Base-by-base conservation (phyloP, 495 filamentous ascomycete genomes). In the Xylaria castorea region DNA sequence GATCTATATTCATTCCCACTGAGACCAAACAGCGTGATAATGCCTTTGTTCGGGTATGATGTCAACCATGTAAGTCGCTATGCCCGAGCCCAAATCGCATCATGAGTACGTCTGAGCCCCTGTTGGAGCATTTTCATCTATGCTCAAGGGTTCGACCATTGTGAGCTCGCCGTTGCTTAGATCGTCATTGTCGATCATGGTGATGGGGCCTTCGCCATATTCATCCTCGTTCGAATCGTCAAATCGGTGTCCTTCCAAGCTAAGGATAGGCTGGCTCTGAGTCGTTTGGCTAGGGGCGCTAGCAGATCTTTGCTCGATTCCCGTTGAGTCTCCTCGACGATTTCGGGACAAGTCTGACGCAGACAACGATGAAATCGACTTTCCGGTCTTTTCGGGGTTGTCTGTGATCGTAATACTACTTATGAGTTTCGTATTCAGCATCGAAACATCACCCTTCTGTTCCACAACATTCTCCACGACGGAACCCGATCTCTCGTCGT, bases 401-500 rank as follows among this genome's bases (percentile, higher is more conserved):
- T 1, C 12, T 22, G 55, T 44, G 16, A 14, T 32, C 1, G 46
- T 44, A 14, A 72, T 34, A 1, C 73, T 72, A 0, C 9, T 1
- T 27, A 16, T 42, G 8, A 83, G 74, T 36, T 84, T 80, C 16
- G 75, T 81, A 42, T 84, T 80, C 60, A 84, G 79, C 9, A 83
- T 77, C 22, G 81, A 81, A 1, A 82, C 80, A 53, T 82, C 75
- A n/a, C 78, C 79, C 72, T 89, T 85, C 66, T 88, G 85, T 27
- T 85, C 80, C 30, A 77, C 75, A n/a, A 85, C 82, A 67, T 85
- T 82, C 57, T 84, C 75, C 22, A 69, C 75, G 4, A 32, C 27
- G 27, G 73, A 73, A 44, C 73, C 71, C n/a, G 71, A 76, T 46
- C 75, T 77, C 66, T 76, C 73, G 30, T 75, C 72, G 20, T 2